Conservation (phyloP, 2,329 filamentous ascomycete genomes). For the Trichoderma guizhouense region DNA sequence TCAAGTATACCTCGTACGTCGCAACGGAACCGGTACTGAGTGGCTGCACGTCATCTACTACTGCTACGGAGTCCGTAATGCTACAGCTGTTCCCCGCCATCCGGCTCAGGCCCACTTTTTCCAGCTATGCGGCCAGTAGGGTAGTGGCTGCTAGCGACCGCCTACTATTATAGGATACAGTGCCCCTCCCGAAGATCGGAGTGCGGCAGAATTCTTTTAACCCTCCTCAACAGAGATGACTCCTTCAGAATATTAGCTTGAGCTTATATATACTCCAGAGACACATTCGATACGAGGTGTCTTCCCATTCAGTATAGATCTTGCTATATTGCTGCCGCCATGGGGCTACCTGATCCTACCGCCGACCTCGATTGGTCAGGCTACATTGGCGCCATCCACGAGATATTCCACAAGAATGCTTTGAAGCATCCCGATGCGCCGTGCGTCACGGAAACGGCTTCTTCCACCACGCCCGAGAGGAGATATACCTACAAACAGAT, state of each 20-base stretch:
- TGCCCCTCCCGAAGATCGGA: conserved; percentile 6
- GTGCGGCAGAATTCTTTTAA: neutral
- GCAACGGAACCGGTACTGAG: neutral
- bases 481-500: conserved; percentile 83
- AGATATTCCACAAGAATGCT: conserved; percentile 66
- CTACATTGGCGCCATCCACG: conserved; percentile 60
- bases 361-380: conserved; percentile 64
- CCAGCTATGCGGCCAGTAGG: neutral
- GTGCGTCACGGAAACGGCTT: conserved; percentile 50
- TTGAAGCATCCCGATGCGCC: conserved; percentile 59
- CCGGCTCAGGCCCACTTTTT: neutral
- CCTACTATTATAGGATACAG: neutral
- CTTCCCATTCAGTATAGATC: neutral
- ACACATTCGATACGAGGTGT: neutral
- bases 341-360: conserved; percentile 59
- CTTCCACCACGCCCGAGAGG: conserved; percentile 50
- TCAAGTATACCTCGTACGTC: neutral
- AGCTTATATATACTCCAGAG: neutral
- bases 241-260: neutral
- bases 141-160: neutral
- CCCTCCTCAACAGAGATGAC: neutral
- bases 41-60: neutral
- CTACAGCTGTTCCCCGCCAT: neutral
- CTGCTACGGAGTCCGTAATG: neutral
- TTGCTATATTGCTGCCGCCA: neutral